Evolutionary conservation across 2,329 filamentous ascomycete genomes (phyloP).

Genomic region (Aotearoamyces nothofagi): DNA sequence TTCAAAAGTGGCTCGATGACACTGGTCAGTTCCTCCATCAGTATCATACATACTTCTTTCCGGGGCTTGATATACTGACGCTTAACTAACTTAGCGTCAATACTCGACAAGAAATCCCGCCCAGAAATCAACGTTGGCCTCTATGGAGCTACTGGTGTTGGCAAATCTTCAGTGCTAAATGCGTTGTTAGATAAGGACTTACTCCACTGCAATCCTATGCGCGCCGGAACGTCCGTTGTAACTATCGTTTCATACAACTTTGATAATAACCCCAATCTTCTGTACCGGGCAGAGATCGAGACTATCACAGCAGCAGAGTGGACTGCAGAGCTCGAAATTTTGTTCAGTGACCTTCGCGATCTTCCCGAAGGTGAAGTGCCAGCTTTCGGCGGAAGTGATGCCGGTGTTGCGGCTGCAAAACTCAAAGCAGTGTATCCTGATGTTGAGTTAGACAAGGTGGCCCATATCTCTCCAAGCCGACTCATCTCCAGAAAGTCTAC

Average conservation of each 20-base stretch:
- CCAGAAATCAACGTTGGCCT: no score
- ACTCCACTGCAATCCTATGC: constrained; percentile 4
- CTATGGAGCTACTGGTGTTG: constrained; percentile 42
- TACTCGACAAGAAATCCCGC: no score
- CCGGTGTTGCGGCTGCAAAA: constrained; percentile 25
- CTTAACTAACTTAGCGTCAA: no score
- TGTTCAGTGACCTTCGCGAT: constrained; percentile 9
- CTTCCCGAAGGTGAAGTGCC: no score
- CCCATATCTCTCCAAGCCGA: constrained; percentile 15
- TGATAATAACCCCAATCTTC: constrained; percentile 1
- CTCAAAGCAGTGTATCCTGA: constrained; percentile 28
- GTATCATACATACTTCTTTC: no score
- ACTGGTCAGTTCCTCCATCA: no score
- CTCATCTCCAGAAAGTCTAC: constrained; percentile 13
- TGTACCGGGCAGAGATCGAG: constrained; percentile 4
- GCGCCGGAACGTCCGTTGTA: constrained; percentile 9
- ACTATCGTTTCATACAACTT: constrained; percentile 9
- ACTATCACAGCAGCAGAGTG: constrained; percentile 7
- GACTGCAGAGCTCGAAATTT: constrained; percentile 5
- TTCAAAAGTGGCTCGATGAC: no score
- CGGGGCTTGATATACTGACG: no score
- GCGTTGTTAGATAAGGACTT: constrained; percentile 24
- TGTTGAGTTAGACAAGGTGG: constrained; percentile 20
- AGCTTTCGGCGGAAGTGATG: no score
- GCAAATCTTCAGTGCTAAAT: constrained; percentile 49